phyloP scores from a whole-genome alignment of 2,329 filamentous ascomycete species.

The Penicillium occitanis region DNA sequence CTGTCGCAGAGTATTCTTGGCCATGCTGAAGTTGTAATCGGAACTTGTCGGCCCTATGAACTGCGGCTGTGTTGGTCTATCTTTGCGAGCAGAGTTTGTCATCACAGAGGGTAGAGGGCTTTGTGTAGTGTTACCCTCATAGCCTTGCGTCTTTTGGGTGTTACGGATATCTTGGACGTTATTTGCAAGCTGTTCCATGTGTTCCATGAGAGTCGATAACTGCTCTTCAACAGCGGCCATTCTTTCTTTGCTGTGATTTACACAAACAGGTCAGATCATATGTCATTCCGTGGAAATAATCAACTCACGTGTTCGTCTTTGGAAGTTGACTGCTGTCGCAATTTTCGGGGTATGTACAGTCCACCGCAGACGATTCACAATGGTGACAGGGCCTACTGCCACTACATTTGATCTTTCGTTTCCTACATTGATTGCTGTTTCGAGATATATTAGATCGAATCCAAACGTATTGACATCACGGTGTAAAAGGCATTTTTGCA shows the following conservation, averaged over 20 bases:
- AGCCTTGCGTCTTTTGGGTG: neutral
- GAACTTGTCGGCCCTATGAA: slow-evolving; percentile 17
- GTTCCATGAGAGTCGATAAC: neutral
- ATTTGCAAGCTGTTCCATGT: neutral
- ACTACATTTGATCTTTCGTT: neutral
- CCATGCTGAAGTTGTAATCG: slow-evolving; percentile 3
- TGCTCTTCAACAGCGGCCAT: neutral
- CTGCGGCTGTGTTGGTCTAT: neutral
- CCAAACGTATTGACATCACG: neutral
- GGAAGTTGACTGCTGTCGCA: neutral
- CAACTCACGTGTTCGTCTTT: neutral
- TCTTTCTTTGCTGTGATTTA: neutral
- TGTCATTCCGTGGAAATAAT: neutral
- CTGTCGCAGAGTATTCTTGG: slow-evolving; percentile 1
- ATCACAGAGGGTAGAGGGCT: neutral
- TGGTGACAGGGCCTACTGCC: neutral
- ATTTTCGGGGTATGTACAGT: neutral
- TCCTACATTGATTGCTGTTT: neutral
- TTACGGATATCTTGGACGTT: neutral
- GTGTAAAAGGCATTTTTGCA: neutral
- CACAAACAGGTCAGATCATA: neutral
- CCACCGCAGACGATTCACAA: neutral
- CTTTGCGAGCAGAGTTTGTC: neutral
- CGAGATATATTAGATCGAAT: neutral
- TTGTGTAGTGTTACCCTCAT: neutral